These are phyloP conservation scores for Naganishia vaughanmartiniae DNA, from an alignment of 768 basidiomycete genomes.

Conservation along the genomic window DNA sequence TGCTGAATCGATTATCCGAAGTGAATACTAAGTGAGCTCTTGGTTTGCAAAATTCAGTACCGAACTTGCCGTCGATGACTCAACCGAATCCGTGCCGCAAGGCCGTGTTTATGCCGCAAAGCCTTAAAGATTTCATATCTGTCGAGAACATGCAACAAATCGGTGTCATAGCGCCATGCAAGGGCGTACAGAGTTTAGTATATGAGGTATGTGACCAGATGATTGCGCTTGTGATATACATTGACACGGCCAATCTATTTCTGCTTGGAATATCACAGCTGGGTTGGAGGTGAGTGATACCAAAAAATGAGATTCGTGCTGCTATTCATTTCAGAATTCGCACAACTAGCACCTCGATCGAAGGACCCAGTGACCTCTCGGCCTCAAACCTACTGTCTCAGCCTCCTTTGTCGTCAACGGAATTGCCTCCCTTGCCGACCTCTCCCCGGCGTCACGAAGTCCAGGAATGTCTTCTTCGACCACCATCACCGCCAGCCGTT, in stretches of 20 bases:
- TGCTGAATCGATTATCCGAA: background rate
- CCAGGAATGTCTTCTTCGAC: background rate
- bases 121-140: background rate
- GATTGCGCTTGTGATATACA: background rate
- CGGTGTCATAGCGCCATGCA: background rate
- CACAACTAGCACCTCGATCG: background rate
- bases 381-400: background rate
- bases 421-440: background rate
- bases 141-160: background rate
- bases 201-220: background rate
- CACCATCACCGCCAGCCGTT: background rate
- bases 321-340: background rate
- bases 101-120: background rate
- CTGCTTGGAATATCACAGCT: background rate
- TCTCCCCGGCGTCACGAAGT: background rate
- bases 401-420: background rate
- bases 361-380: background rate
- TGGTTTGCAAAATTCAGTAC: background rate
- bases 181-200: constrained; percentile 6
- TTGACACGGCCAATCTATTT: background rate
- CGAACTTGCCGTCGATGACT: background rate
- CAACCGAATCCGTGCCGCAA: background rate
- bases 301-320: background rate
- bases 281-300: background rate
- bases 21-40: background rate